A percentile compares a stretch with the other conserved stretches of the same genome.
Evolutionary conservation across 768 basidiomycete species (phyloP).

Genomic region (Suillus brevipes): DNA sequence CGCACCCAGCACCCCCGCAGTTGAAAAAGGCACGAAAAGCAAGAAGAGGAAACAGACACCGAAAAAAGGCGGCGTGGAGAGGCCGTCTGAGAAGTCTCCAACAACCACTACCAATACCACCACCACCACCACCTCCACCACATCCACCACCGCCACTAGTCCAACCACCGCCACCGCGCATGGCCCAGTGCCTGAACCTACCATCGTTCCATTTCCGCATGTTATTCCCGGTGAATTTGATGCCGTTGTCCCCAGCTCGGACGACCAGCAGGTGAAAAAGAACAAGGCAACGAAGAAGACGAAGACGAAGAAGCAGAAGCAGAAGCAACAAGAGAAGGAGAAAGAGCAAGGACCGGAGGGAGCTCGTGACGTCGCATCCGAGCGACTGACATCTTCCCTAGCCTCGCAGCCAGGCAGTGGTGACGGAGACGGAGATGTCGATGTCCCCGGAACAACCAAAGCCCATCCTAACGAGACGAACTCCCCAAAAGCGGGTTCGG

Average conservation of each 20-base stretch:
- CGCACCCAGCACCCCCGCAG: neutral
- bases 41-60: constrained; percentile 32
- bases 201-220: constrained; percentile 37
- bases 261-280: constrained; percentile 7
- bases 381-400: neutral
- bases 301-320: constrained; percentile 30
- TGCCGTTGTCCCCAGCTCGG: constrained; percentile 11
- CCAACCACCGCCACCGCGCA: constrained; percentile 18
- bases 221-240: constrained; percentile 51
- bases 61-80: constrained; percentile 13
- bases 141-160: neutral
- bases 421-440: neutral
- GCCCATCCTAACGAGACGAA: constrained; percentile 9
- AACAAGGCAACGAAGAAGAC: constrained; percentile 47
- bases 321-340: neutral
- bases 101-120: neutral
- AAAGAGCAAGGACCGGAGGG: neutral
- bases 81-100: constrained; percentile 8
- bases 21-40: constrained; percentile 27
- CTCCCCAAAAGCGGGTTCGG: constrained; percentile 31
- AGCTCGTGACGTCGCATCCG: constrained; percentile 11
- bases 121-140: neutral
- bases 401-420: constrained; percentile 8
- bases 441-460: constrained; percentile 18
- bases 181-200: constrained; percentile 21